These are phyloP conservation scores for Tolypocladium capitatum DNA, from an alignment of 2,329 filamentous ascomycete genomes.

Conservation along the genomic window DNA sequence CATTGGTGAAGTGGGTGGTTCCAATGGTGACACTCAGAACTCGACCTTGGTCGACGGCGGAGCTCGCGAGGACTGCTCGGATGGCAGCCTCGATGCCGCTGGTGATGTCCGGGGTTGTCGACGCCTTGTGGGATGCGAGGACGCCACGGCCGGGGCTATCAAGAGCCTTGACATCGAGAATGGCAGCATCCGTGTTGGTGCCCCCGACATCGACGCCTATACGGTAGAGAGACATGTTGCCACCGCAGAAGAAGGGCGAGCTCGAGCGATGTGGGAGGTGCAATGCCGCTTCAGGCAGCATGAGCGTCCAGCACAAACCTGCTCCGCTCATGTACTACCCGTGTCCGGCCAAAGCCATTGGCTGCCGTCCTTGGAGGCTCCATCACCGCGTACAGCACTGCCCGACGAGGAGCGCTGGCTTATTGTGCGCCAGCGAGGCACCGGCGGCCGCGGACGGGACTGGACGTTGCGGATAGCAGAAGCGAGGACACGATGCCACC, in stretches of 20 bases:
- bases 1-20: slow-evolving; percentile 37
- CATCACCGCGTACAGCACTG: neutral
- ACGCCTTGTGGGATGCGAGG: slow-evolving; percentile 32
- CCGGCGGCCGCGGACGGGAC: neutral
- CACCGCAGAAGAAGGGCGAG: neutral
- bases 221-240: slow-evolving; percentile 24
- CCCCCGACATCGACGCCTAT: slow-evolving; percentile 30
- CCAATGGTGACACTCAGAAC: slow-evolving; percentile 36
- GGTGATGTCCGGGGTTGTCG: slow-evolving; percentile 36
- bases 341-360: too few relatives aligned
- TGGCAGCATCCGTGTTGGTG: slow-evolving; percentile 30
- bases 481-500: too few relatives aligned
- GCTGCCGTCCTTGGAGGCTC: neutral
- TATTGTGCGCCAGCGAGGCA: neutral
- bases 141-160: slow-evolving; percentile 24
- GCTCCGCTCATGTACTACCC: neutral
- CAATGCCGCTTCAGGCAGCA: neutral
- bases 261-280: neutral
- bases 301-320: neutral
- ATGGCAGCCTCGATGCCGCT: slow-evolving; percentile 34
- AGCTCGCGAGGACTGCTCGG: slow-evolving; percentile 24
- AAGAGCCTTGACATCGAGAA: slow-evolving; percentile 26
- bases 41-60: slow-evolving; percentile 20
- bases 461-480: neutral
- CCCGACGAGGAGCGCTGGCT: neutral